These are phyloP conservation scores for Irpex lacteus DNA, from an alignment of 1,284 basidiomycete species.

Conservation along the genomic window DNA sequence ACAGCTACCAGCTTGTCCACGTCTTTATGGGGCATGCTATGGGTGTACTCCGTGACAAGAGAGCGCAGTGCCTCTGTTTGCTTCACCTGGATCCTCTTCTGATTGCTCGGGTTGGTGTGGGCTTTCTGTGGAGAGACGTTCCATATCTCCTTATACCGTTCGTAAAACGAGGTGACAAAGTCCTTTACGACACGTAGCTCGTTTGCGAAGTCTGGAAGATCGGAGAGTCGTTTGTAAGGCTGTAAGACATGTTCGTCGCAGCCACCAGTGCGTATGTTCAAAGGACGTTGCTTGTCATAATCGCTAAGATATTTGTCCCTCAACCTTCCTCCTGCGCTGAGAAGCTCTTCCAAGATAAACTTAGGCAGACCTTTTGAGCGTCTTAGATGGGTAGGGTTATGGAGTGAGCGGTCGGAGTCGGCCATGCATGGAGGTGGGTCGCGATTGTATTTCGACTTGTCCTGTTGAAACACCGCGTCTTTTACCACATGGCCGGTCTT, in stretches of 20 bases:
- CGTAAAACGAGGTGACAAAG: slow-evolving; percentile 10
- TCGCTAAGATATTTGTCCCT: slow-evolving; percentile 8
- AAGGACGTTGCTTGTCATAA: slow-evolving; percentile 16
- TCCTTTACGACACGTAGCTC: slow-evolving; percentile 12
- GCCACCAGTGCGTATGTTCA: background rate
- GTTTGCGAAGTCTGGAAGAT: background rate
- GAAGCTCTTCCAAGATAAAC: slow-evolving; percentile 31
- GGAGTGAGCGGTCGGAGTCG: background rate
- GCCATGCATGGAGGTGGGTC: background rate
- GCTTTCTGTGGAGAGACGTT: background rate
- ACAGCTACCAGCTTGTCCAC: slow-evolving; percentile 10
- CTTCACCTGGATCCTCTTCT: background rate
- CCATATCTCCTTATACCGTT: slow-evolving; percentile 3
- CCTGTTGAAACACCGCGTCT: slow-evolving; percentile 15
- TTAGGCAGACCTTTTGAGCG: background rate
- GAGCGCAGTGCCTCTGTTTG: background rate
- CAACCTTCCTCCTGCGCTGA: slow-evolving; percentile 17
- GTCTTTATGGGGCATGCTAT: slow-evolving; percentile 12
- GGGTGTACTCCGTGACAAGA: slow-evolving; percentile 10
- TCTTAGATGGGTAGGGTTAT: background rate
- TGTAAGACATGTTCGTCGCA: slow-evolving; percentile 1
- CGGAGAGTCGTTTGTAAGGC: slow-evolving; percentile 4
- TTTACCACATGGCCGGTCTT: slow-evolving; percentile 31
- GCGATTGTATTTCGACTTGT: slow-evolving; percentile 19
- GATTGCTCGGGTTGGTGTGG: background rate